These are phyloP conservation scores for Leptosphaerulina australis DNA, from an alignment of 2,329 filamentous ascomycete genomes.

Conservation along the genomic window DNA sequence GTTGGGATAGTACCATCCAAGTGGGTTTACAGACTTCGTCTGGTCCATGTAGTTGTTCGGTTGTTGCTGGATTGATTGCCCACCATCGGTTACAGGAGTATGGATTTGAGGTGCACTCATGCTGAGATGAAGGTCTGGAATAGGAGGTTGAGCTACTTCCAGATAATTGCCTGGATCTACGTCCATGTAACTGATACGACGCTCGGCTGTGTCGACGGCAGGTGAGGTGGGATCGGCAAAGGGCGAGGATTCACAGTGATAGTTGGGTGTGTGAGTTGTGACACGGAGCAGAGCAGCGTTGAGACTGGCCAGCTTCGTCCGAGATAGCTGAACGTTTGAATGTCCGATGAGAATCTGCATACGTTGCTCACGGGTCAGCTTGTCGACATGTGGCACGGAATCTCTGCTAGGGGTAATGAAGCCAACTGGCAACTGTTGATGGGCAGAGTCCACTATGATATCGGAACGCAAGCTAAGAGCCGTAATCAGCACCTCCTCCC, in stretches of 20 bases:
- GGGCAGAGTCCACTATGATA: slow-evolving; percentile 34
- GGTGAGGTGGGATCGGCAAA: slow-evolving; percentile 36
- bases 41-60: slow-evolving; percentile 37
- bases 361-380: slow-evolving; percentile 41
- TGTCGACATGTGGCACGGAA: slow-evolving; percentile 42
- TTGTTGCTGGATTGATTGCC: slow-evolving; percentile 28
- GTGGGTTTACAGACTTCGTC: slow-evolving; percentile 39
- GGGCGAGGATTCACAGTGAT: slow-evolving; percentile 33
- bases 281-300: slow-evolving; percentile 42
- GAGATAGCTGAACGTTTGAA: slow-evolving; percentile 34
- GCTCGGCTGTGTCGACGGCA: slow-evolving; percentile 30
- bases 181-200: slow-evolving; percentile 49
- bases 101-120: slow-evolving; percentile 31
- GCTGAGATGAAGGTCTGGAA: slow-evolving; percentile 34
- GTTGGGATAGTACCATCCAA: slow-evolving; percentile 43
- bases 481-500: slow-evolving; percentile 46
- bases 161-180: slow-evolving; percentile 42
- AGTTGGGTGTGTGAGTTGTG: slow-evolving; percentile 26
- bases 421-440: slow-evolving; percentile 40
- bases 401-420: slow-evolving; percentile 46
- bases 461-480: slow-evolving; percentile 46
- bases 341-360: slow-evolving; percentile 47
- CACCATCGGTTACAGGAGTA: slow-evolving; percentile 28
- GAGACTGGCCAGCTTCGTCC: slow-evolving; percentile 37
- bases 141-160: slow-evolving; percentile 36